Percentiles rank a stretch among this genome's conserved stretches.
Evolutionary conservation across 2,329 filamentous ascomycete species (phyloP).

Genomic region (Ampelomyces quisqualis): DNA sequence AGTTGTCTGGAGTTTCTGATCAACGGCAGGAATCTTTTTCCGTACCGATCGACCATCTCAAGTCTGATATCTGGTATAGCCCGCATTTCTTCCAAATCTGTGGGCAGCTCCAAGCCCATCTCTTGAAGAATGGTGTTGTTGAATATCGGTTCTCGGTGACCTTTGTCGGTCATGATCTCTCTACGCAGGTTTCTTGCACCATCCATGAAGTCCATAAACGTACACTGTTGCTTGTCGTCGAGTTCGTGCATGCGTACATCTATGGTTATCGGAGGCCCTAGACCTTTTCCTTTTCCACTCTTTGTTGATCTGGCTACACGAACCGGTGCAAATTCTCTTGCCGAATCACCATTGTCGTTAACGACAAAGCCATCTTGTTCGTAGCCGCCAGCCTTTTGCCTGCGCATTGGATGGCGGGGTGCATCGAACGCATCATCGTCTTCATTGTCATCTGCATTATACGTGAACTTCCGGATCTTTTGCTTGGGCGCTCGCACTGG

Average conservation of each 20-base stretch:
- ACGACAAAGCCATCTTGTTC: constrained; percentile 42
- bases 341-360: constrained; percentile 38
- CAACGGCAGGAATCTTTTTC: constrained; percentile 61
- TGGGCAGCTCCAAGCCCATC: constrained; percentile 72
- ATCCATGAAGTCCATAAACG: constrained; percentile 63
- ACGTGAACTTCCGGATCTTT: constrained; percentile 31
- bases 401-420: constrained; percentile 20
- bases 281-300: constrained; percentile 40
- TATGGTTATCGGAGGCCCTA: constrained; percentile 61
- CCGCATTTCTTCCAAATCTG: constrained; percentile 61
- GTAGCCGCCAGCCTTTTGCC: constrained; percentile 36
- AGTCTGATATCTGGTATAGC: constrained; percentile 63
- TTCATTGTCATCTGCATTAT: constrained; percentile 29
- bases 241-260: constrained; percentile 58
- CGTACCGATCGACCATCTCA: constrained; percentile 64
- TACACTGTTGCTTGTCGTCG: constrained; percentile 62
- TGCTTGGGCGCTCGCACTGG: constrained; percentile 54
- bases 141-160: constrained; percentile 62
- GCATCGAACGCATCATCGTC: constrained; percentile 29
- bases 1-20: constrained; percentile 46
- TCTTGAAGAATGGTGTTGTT: constrained; percentile 68
- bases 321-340: constrained; percentile 52
- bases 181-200: constrained; percentile 63
- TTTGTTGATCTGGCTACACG: constrained; percentile 38
- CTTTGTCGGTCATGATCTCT: constrained; percentile 60